phyloP scores from a whole-genome alignment of 768 basidiomycete genomes.

The Xerocomus spinulosus region DNA sequence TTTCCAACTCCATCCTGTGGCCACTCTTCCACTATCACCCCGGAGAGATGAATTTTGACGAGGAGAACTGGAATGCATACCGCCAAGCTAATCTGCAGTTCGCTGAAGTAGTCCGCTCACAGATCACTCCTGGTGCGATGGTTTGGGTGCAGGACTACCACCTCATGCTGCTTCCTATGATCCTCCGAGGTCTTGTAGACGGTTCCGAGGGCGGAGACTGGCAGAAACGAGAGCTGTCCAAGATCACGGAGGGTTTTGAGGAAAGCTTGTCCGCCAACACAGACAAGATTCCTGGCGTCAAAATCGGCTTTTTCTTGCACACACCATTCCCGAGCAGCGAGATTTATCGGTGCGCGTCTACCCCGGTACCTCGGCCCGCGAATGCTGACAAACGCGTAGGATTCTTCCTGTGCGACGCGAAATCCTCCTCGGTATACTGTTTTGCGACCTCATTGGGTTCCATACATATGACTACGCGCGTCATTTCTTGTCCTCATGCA shows the following conservation, averaged over 20 bases:
- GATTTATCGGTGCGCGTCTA: slow-evolving; percentile 78
- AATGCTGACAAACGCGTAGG: slow-evolving; percentile 37
- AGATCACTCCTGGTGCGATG: slow-evolving; percentile 83
- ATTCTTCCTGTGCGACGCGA: slow-evolving; percentile 96
- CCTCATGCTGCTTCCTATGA: slow-evolving; percentile 95
- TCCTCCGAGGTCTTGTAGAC: slow-evolving; percentile 85
- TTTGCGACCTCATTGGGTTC: slow-evolving; percentile 97
- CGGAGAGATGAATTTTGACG: slow-evolving; percentile 99
- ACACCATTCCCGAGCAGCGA: slow-evolving; percentile 98
- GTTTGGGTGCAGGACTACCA: slow-evolving; percentile 99
- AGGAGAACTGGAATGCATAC: slow-evolving; percentile 97
- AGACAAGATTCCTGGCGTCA: slow-evolving; percentile 58
- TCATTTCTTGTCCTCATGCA: slow-evolving; percentile 98
- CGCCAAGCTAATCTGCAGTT: slow-evolving; percentile 95
- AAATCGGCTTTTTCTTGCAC: slow-evolving; percentile 98
- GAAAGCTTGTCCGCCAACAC: slow-evolving; percentile 35
- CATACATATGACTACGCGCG: slow-evolving; percentile 99
- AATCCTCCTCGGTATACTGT: slow-evolving; percentile 92
- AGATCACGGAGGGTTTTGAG: slow-evolving; percentile 69
- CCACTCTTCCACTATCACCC: slow-evolving; percentile 99
- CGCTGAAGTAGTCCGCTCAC: slow-evolving; percentile 79
- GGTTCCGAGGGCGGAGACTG: slow-evolving; percentile 56
- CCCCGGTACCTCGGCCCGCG: slow-evolving; percentile 12
- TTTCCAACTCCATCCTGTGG: slow-evolving; percentile 99
- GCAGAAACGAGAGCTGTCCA: slow-evolving; percentile 56